Conservation (phyloP, 2,329 filamentous ascomycete species). For the Torrubiellomyces zombiae region DNA sequence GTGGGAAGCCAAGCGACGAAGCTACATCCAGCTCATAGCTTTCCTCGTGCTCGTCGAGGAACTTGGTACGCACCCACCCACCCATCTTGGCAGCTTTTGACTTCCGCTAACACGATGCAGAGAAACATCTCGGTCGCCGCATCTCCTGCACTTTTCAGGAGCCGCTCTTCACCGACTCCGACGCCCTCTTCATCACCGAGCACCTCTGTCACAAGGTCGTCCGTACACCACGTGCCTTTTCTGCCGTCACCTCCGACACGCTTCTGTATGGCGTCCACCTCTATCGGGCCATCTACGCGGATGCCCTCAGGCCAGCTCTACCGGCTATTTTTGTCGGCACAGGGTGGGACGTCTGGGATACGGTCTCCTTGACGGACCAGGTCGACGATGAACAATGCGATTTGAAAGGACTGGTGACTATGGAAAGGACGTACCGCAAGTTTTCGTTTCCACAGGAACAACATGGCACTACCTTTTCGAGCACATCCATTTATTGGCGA, state of each 20-base stretch:
- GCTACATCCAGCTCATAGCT: slow-evolving; percentile 35
- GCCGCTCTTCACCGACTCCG: slow-evolving; percentile 30
- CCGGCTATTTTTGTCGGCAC: slow-evolving; percentile 45
- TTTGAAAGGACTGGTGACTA: slow-evolving; percentile 4
- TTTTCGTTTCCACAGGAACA: slow-evolving; percentile 6
- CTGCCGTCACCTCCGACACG: slow-evolving; percentile 26
- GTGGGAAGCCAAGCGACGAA: slow-evolving; percentile 26
- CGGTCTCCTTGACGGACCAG: slow-evolving; percentile 1
- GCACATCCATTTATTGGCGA: slow-evolving; percentile 9
- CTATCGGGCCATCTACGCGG: slow-evolving; percentile 34
- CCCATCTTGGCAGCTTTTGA: neutral
- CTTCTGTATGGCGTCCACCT: slow-evolving; percentile 48
- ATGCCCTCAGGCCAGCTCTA: slow-evolving; percentile 25
- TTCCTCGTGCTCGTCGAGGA: slow-evolving; percentile 30
- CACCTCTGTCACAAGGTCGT: slow-evolving; percentile 36
- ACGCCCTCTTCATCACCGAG: slow-evolving; percentile 34
- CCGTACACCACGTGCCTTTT: slow-evolving; percentile 34
- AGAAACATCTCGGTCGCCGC: slow-evolving; percentile 5
- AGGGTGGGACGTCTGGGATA: slow-evolving; percentile 31
- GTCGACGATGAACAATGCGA: slow-evolving; percentile 1
- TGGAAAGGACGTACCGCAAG: slow-evolving; percentile 6
- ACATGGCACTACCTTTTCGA: slow-evolving; percentile 6
- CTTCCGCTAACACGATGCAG: slow-evolving; percentile 3
- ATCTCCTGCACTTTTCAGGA: slow-evolving; percentile 37
- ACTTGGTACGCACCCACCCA: slow-evolving; percentile 18